Evolutionary conservation across 371 early-diverging fungal species (phyloP), one percentile per base, ranked within the genome.

Genomic region (Mucor mucedo): DNA sequence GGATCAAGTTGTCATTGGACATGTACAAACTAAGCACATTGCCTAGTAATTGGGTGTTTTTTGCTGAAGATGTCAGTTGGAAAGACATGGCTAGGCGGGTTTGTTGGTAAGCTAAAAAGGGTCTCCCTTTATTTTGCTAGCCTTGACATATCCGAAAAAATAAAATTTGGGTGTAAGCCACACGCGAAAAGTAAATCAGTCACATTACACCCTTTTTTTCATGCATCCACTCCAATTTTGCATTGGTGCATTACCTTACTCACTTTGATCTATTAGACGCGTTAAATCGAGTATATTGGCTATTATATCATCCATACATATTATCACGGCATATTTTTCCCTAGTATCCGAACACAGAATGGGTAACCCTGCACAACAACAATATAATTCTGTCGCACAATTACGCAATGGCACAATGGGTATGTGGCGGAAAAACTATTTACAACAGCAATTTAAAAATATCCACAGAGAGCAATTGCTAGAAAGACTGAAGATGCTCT

Each of bases 11-110:
- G 28, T 77, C 74, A 35, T 72, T 66, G 0, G 70, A 33, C 35
- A 80, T 58, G 47, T 77, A 76, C 10, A 64, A 50, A 11, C 40
- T 60, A 33, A 72, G 33, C 13, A 72, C 44, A 44, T 57, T 66
- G 41, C 55, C 63, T 42, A 69, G 21, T 27, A 72, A 40, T 33
- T 66, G 54, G 6, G 41, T 29, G 41, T 49, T 54, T 30, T 72
- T 60, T 28, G 53, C 44, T 30, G 62, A 53, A 9, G 66, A 62
- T 38, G 55, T 49, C 33, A 63, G 35, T 49, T 68, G 66, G 33
- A 56, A 55, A 55, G 66, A 66, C 66, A 66, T 66, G 27, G 29
- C 35, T 48, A 44, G 40, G 4, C 11, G 42, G 6, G 42, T 42
- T 42, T 6, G 42, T 42, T 42, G 11, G 10, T 9, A 10, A 13